These are phyloP conservation scores for Russula abietina DNA, from an alignment of 768 basidiomycete genomes.

Conservation along the genomic window DNA sequence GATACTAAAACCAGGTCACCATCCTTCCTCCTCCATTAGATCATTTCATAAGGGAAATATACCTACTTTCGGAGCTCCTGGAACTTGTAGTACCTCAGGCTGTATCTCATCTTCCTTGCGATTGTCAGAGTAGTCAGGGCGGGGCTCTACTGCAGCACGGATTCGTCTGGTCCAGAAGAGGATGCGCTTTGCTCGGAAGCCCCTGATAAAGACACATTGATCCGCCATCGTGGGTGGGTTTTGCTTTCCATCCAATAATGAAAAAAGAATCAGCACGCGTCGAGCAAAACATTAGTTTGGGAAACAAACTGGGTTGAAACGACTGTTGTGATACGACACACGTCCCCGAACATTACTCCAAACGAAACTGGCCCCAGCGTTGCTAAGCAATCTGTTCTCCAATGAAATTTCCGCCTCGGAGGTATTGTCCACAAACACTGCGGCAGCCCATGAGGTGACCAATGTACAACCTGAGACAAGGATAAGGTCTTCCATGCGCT, in stretches of 20 bases:
- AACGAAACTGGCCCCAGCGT: not conserved
- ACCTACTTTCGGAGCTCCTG: not conserved
- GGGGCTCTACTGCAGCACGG: constrained; percentile 2
- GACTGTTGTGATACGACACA: too few species aligned
- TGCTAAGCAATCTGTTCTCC: not conserved
- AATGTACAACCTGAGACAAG: constrained; percentile 11
- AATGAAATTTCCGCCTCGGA: not conserved
- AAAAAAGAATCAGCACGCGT: too few species aligned
- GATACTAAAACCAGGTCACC: not conserved
- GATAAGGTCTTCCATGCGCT: constrained; percentile 15
- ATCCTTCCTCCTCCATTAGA: not conserved
- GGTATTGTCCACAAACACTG: not conserved
- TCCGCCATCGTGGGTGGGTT: too few species aligned
- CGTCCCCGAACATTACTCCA: too few species aligned
- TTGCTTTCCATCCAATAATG: too few species aligned
- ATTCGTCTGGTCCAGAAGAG: not conserved
- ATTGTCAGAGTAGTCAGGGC: constrained; percentile 6
- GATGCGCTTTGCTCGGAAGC: too few species aligned
- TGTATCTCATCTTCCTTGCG: not conserved
- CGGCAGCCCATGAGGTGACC: constrained; percentile 7
- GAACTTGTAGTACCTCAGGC: not conserved
- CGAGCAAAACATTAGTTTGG: too few species aligned
- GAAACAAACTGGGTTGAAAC: too few species aligned
- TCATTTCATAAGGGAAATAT: not conserved
- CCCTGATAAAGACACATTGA: too few species aligned